These are phyloP conservation scores for maize (Zea mays) DNA, from an alignment of 176 grass and related monocot genomes.

Conservation along the genomic window DNA sequence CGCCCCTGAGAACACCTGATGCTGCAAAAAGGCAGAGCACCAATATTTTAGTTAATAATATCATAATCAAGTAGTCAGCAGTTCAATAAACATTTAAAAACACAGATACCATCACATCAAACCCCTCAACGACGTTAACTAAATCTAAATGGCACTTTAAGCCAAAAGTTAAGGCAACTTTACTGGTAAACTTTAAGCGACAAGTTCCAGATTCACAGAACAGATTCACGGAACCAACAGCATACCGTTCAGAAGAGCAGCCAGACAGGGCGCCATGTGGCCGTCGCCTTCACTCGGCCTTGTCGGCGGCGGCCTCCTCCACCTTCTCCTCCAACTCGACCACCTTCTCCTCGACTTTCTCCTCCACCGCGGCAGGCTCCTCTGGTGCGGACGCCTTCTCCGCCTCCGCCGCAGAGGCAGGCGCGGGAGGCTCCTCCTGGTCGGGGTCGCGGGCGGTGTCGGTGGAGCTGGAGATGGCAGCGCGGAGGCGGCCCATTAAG, in stretches of 20 bases:
- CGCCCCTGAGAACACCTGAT: not conserved
- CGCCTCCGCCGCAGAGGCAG: conserved; percentile 27
- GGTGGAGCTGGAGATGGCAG: conserved; percentile 48
- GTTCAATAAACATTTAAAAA: not conserved
- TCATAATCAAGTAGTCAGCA: conserved; percentile 24
- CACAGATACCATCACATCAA: conserved; percentile 15
- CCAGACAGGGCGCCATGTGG: not conserved
- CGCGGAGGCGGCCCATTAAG: conserved; percentile 76
- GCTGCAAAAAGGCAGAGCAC: conserved; percentile 4
- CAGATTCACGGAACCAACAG: conserved; percentile 34
- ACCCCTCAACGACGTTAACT: conserved; percentile 12
- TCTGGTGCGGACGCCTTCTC: conserved; percentile 4
- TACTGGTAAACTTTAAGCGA: not conserved
- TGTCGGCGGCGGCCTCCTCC: conserved; percentile 24
- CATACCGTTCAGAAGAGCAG: conserved; percentile 33
- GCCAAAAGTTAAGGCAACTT: conserved; percentile 8
- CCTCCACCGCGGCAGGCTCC: conserved; percentile 23
- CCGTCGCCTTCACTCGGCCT: conserved; percentile 41
- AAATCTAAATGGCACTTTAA: conserved; percentile 23
- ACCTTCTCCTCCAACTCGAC: conserved; percentile 32
- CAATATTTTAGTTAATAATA: not conserved
- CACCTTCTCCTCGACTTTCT: conserved; percentile 32
- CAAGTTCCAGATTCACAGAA: conserved; percentile 14
- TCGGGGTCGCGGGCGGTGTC: conserved; percentile 64
- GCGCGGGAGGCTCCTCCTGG: conserved; percentile 24